Base-by-base conservation (phyloP, 2,329 filamentous ascomycete species). In the Colletotrichum theobromicola region DNA sequence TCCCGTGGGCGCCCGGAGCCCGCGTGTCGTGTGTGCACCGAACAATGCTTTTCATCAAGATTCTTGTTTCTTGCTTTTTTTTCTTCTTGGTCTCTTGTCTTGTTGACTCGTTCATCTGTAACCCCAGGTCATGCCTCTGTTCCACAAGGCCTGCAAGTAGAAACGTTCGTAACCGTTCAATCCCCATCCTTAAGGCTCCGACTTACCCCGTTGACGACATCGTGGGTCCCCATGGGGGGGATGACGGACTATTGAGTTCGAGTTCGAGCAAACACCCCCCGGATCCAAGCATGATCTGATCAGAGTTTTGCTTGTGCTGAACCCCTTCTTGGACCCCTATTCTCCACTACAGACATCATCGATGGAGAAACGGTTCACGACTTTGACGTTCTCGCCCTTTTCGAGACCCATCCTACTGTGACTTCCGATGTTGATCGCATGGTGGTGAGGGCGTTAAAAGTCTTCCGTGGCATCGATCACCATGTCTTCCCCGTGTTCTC, bases 281-380 rank as follows among this genome's bases (percentile, higher is more conserved):
- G 50, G 32, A 28, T 58, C 16, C 21, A 46, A 61, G 35, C 66
- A 46, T 68, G 72, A 50, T 74, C 50, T 32, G 24, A 61, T 60
- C 67, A 13, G 60, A 74, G 60, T 60, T 74, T 65, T 70, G 24
- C 30, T 30, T 30, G 34, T 46, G 35, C 26, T 66, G 72, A 61
- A 61, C 37, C 62, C 67, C 42, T 50, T 68, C 37, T 28, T 50
- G 62, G 72, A 71, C 72, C 72, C 72, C 55, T 65, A 74, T 66
- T 71, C 72, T 35, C 72, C 72, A 74, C 72, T 28, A 10, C 7
- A 62, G 67, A 74, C 72, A 71, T 71, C 67, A 67, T 42, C 32
- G 72, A 74, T 55, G 60, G 35, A 21, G 53, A 50, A 42, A 32
- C 5, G n/a, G 24, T 32, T 37, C 58, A 46, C 24, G 35, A 21